A percentile compares a stretch with the other conserved stretches of the same genome.
These are phyloP conservation scores for Teunomyces barrocoloradensis DNA, from an alignment of 805 yeast species.

Conservation along the genomic window DNA sequence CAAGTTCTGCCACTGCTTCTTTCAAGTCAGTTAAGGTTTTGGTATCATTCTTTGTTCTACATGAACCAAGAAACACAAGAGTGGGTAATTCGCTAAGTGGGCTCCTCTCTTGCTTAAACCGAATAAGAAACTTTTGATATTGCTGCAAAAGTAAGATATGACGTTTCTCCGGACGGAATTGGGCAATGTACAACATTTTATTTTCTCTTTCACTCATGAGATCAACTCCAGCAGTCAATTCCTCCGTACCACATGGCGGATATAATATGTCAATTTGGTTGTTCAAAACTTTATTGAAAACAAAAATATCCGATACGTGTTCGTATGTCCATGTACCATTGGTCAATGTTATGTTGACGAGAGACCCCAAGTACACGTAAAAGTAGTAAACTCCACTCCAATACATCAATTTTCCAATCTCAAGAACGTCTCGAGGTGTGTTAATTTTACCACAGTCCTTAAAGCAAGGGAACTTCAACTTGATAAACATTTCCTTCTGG, in stretches of 20 bases:
- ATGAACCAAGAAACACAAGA: slow-evolving; percentile 79
- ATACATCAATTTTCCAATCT: slow-evolving; percentile 47
- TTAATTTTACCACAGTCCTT: slow-evolving; percentile 17
- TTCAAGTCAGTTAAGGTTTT: slow-evolving; percentile 52
- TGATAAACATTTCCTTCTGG: slow-evolving; percentile 80
- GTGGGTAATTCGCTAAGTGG: slow-evolving; percentile 41
- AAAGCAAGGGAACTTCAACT: slow-evolving; percentile 38
- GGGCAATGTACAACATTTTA: slow-evolving; percentile 69
- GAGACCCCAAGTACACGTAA: slow-evolving; percentile 66
- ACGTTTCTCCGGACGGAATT: slow-evolving; percentile 93
- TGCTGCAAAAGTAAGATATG: slow-evolving; percentile 68
- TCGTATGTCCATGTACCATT: slow-evolving; percentile 92
- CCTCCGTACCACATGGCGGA: slow-evolving; percentile 87
- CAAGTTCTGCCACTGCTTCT: slow-evolving; percentile 31
- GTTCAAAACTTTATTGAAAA: slow-evolving; percentile 25
- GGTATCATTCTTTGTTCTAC: slow-evolving; percentile 67
- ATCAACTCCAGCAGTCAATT: slow-evolving; percentile 13
- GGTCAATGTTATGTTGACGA: slow-evolving; percentile 62
- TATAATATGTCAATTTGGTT: slow-evolving; percentile 52
- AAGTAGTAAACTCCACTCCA: slow-evolving; percentile 67
- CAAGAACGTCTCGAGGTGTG: slow-evolving; percentile 10
- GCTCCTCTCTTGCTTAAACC: slow-evolving; percentile 13
- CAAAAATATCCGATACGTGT: slow-evolving; percentile 71
- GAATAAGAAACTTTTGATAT: slow-evolving; percentile 52
- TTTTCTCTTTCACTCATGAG: slow-evolving; percentile 25